Evolutionary conservation across 345 rosid species (phyloP).

Genomic region (Nephelium lappaceum): DNA sequence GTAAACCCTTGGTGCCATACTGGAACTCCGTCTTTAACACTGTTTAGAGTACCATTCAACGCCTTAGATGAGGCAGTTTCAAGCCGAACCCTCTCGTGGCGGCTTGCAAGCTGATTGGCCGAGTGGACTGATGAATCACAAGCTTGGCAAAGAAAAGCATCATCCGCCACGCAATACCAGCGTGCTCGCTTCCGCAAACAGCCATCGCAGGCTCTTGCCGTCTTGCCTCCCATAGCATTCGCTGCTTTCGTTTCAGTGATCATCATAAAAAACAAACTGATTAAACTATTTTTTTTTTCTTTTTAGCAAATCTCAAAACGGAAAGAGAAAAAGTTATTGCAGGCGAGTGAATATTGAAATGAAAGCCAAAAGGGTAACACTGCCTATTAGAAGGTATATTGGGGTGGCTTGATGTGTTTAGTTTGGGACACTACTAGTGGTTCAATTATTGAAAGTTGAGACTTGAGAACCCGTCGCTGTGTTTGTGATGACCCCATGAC

Average conservation of each 20-base stretch:
- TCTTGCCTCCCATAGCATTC: constrained; percentile 41
- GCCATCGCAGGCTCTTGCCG: constrained; percentile 53
- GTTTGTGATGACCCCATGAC: background rate
- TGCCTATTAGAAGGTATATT: background rate
- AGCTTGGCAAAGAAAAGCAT: constrained; percentile 70
- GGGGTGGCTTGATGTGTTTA: background rate
- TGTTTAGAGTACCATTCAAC: background rate
- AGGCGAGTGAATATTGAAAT: background rate
- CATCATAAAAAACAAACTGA: background rate
- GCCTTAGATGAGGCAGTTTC: constrained; percentile 33
- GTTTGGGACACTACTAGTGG: background rate
- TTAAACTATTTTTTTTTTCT: no score
- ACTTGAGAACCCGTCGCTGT: background rate
- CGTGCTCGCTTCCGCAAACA: constrained; percentile 55
- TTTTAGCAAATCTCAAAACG: no score
- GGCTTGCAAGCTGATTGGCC: constrained; percentile 58
- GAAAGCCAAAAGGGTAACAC: background rate
- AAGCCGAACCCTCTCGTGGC: constrained; percentile 62
- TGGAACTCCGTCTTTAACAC: constrained; percentile 15
- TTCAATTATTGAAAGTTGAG: constrained; percentile 13
- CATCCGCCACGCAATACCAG: constrained; percentile 67
- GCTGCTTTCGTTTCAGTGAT: constrained; percentile 24
- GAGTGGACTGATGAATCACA: constrained; percentile 72
- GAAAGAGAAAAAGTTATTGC: no score
- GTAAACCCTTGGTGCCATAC: constrained; percentile 62